Conservation (phyloP, 148 eudicot genomes). For the Chenopodium suecicum region DNA sequence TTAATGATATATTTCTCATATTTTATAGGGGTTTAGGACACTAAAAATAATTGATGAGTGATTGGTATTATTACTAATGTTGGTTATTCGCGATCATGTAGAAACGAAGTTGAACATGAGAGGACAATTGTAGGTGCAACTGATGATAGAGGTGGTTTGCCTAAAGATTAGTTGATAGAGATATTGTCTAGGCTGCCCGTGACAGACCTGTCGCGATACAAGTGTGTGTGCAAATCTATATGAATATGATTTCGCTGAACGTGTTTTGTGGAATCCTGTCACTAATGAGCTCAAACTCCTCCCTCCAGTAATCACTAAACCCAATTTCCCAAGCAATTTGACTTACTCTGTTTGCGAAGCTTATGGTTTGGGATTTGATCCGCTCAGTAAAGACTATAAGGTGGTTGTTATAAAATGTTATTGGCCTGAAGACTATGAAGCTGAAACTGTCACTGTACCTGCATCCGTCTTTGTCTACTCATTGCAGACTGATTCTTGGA, state of each 20-base stretch:
- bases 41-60: too few species aligned
- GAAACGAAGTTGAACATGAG: neutral
- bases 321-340: neutral
- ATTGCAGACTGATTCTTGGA: neutral
- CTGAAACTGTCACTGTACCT: neutral
- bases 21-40: too few species aligned
- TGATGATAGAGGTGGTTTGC: neutral
- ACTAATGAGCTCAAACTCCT: neutral
- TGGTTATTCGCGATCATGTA: neutral
- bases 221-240: neutral
- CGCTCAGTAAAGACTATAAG: constrained; percentile 10
- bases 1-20: too few species aligned
- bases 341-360: neutral
- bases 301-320: neutral
- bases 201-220: neutral
- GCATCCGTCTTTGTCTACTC: constrained; percentile 7
- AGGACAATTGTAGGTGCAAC: neutral
- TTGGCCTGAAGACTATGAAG: neutral
- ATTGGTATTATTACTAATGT: neutral
- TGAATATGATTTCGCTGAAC: neutral
- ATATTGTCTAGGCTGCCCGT: constrained; percentile 10
- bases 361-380: constrained; percentile 19
- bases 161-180: neutral
- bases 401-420: constrained; percentile 9
- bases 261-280: neutral